Percentiles rank a stretch among this genome's conserved stretches.
phyloP scores from a whole-genome alignment of 768 basidiomycete genomes.

The Mycena vulgaris region DNA sequence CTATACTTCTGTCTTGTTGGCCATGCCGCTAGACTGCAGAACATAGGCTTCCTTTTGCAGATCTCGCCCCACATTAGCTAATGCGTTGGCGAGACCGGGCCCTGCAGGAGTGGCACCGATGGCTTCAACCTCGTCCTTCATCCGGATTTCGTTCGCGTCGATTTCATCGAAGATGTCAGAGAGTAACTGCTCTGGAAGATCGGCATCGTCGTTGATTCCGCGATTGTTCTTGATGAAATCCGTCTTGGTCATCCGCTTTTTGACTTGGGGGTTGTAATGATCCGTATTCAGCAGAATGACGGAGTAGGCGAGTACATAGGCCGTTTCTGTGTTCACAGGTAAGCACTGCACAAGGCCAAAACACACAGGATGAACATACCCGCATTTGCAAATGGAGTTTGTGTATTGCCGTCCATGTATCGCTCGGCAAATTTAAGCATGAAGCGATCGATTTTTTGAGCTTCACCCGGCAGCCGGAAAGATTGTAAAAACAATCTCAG shows the following conservation, averaged over 20 bases:
- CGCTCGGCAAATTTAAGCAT: conserved; percentile 99
- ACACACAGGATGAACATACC: conserved; percentile 63
- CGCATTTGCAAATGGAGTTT: conserved; percentile 93
- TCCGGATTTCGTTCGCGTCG: conserved; percentile 91
- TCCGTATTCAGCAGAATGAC: conserved; percentile 98
- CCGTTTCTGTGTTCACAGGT: conserved; percentile 74
- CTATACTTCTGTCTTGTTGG: conserved; percentile 92
- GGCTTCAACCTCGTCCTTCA: conserved; percentile 97
- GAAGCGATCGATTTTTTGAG: conserved; percentile 98
- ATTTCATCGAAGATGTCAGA: conserved; percentile 92
- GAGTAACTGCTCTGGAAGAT: conserved; percentile 91
- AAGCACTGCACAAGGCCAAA: neutral
- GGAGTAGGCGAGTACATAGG: conserved; percentile 96
- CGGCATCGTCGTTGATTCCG: conserved; percentile 93
- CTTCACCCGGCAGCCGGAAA: conserved; percentile 96
- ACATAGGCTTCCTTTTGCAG: conserved; percentile 97
- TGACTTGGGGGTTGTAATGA: conserved; percentile 95
- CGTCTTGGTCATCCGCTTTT: conserved; percentile 92
- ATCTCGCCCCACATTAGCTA: conserved; percentile 94
- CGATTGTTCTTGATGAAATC: conserved; percentile 97
- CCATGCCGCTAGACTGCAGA: conserved; percentile 96
- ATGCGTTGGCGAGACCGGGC: conserved; percentile 84
- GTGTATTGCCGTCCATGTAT: conserved; percentile 90
- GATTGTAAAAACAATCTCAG: conserved; percentile 92
- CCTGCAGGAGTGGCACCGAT: conserved; percentile 61